phyloP scores from a whole-genome alignment of 2,329 filamentous ascomycete genomes.

The Davidsoniella neocaledoniae region DNA sequence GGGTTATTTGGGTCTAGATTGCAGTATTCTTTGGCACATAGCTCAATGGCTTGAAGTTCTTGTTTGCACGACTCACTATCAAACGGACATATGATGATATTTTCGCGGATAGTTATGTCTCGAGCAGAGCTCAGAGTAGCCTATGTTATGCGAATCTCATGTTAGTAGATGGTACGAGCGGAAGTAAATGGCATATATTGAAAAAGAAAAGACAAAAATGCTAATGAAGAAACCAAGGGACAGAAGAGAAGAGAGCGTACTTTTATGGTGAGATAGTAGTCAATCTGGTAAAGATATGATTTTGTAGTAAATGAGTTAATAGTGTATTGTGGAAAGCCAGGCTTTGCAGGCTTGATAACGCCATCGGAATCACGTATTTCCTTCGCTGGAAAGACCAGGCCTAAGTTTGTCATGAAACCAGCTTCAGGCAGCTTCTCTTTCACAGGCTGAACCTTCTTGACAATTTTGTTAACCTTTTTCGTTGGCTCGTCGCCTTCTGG shows the following conservation, averaged over 20 bases:
- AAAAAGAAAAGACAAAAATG: not conserved
- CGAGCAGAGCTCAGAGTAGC: slow-evolving; percentile 55
- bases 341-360: slow-evolving; percentile 67
- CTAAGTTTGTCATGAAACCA: slow-evolving; percentile 85
- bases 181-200: not conserved
- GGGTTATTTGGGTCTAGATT: slow-evolving; percentile 78
- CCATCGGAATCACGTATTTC: slow-evolving; percentile 78
- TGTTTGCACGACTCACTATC: slow-evolving; percentile 94
- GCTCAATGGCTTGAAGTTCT: slow-evolving; percentile 96
- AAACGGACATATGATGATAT: slow-evolving; percentile 88
- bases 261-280: slow-evolving; percentile 91
- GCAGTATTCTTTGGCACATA: slow-evolving; percentile 82
- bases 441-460: slow-evolving; percentile 67
- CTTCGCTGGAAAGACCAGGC: slow-evolving; percentile 77
- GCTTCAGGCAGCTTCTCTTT: slow-evolving; percentile 75
- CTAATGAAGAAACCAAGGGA: not conserved
- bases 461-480: slow-evolving; percentile 73
- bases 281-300: slow-evolving; percentile 91
- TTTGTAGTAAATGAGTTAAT: slow-evolving; percentile 86
- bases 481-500: slow-evolving; percentile 92
- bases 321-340: slow-evolving; percentile 76
- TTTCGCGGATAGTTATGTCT: slow-evolving; percentile 77
- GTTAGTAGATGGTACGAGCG: not conserved
- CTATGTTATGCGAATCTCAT: not conserved
- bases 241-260: slow-evolving; percentile 29